Percentiles rank a stretch among this genome's conserved stretches.
These are phyloP conservation scores for Exophiala bonariae DNA, from an alignment of 2,329 filamentous ascomycete genomes.

Conservation along the genomic window DNA sequence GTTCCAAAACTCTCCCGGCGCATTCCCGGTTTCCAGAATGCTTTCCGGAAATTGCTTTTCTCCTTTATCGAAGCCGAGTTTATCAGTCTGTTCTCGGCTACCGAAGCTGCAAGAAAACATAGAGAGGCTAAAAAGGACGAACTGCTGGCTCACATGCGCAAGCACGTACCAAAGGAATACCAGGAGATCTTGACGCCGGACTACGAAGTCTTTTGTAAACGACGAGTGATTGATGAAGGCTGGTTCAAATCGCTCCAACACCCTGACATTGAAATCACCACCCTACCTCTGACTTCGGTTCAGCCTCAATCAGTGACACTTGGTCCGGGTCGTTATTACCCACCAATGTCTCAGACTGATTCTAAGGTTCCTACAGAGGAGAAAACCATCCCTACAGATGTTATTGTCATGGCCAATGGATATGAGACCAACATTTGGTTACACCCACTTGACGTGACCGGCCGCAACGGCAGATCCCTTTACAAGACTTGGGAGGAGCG, in stretches of 20 bases:
- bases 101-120: slow-evolving; percentile 42
- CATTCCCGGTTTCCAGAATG: slow-evolving; percentile 52
- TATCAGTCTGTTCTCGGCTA: slow-evolving; percentile 46
- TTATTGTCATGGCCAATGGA: slow-evolving; percentile 63
- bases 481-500: slow-evolving; percentile 58
- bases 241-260: slow-evolving; percentile 57
- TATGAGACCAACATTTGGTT: slow-evolving; percentile 59
- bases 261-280: slow-evolving; percentile 55
- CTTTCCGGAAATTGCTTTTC: slow-evolving; percentile 49
- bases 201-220: slow-evolving; percentile 64
- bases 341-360: slow-evolving; percentile 31
- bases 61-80: slow-evolving; percentile 36
- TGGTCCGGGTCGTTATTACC: slow-evolving; percentile 51
- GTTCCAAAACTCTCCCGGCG: slow-evolving; percentile 45
- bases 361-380: slow-evolving; percentile 33
- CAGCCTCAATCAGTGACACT: slow-evolving; percentile 51
- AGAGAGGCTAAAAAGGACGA: slow-evolving; percentile 42
- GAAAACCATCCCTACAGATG: slow-evolving; percentile 55
- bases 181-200: slow-evolving; percentile 63
- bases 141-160: slow-evolving; percentile 49
- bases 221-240: slow-evolving; percentile 59
- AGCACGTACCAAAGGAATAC: slow-evolving; percentile 58
- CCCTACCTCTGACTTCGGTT: slow-evolving; percentile 51
- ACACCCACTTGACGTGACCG: slow-evolving; percentile 54
- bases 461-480: slow-evolving; percentile 51